Evolutionary conservation across 768 basidiomycete genomes (phyloP).

Genomic region (Lyophyllum shimeji): DNA sequence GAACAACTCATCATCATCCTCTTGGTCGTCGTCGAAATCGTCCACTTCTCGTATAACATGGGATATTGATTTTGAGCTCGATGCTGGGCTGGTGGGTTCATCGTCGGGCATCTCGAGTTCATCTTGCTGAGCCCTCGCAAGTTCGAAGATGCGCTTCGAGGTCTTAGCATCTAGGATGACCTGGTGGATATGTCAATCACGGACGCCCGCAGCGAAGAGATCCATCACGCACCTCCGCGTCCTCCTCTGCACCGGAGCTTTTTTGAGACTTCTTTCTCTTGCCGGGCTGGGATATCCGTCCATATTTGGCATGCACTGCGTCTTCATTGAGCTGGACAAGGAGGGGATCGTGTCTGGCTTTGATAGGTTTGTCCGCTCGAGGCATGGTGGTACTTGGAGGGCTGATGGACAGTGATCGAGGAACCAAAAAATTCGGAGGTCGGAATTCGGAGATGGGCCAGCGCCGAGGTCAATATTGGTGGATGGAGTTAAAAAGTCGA

Average conservation of each 20-base stretch:
- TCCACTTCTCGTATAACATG: constrained; percentile 34
- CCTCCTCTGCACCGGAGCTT: constrained; percentile 45
- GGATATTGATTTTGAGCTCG: constrained; percentile 31
- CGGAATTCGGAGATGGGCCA: constrained; percentile 8
- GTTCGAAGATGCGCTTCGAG: constrained; percentile 85
- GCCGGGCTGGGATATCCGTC: constrained; percentile 70
- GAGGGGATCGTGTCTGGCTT: constrained; percentile 83
- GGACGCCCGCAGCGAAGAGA: constrained; percentile 12
- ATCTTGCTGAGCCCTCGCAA: constrained; percentile 91
- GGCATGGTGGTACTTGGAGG: constrained; percentile 50
- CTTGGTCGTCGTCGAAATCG: constrained; percentile 47
- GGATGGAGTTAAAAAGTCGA: neutral
- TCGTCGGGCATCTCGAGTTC: constrained; percentile 68
- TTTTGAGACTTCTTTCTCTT: constrained; percentile 66
- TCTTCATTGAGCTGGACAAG: constrained; percentile 83
- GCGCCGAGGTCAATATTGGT: neutral
- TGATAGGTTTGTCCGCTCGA: constrained; percentile 53
- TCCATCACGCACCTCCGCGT: constrained; percentile 54
- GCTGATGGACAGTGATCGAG: constrained; percentile 4
- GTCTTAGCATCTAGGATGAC: constrained; percentile 76
- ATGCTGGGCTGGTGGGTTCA: constrained; percentile 29
- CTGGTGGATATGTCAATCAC: constrained; percentile 36
- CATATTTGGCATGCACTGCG: constrained; percentile 75
- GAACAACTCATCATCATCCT: constrained; percentile 26
- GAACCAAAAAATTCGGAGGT: constrained; percentile 13